phyloP scores from a whole-genome alignment of 2,329 filamentous ascomycete genomes.

The Graphiopsis chlorocephala region DNA sequence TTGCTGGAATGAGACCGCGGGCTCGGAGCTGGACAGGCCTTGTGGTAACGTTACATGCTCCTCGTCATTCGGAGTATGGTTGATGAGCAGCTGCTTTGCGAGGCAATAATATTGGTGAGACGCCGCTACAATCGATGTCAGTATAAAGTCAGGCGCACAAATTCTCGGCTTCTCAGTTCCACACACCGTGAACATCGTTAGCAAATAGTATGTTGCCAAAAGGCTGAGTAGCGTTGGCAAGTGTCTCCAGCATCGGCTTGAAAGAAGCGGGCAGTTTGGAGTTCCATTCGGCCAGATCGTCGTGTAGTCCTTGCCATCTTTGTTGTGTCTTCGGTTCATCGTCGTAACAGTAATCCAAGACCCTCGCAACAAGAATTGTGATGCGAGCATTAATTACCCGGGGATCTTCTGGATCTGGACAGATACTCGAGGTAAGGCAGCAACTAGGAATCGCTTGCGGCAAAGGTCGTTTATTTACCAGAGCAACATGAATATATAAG shows the following conservation, averaged over 20 bases:
- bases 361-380: not conserved
- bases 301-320: not conserved
- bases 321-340: not conserved
- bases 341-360: not conserved
- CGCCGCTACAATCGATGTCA: not conserved
- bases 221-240: not conserved
- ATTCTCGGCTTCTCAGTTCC: not conserved
- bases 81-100: not conserved
- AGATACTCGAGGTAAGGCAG: not conserved
- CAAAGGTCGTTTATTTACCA: conserved; percentile 11
- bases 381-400: not conserved
- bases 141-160: not conserved
- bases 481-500: conserved; percentile 18
- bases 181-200: not conserved
- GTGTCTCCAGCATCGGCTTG: not conserved
- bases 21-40: no score
- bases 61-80: not conserved
- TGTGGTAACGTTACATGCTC: not conserved
- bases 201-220: not conserved
- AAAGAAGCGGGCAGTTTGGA: not conserved
- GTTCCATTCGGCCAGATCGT: not conserved
- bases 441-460: not conserved
- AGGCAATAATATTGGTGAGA: not conserved
- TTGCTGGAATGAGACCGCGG: no score
- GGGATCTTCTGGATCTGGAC: not conserved